phyloP scores from a whole-genome alignment of 2,329 filamentous ascomycete species.

The Colletotrichum sp. region DNA sequence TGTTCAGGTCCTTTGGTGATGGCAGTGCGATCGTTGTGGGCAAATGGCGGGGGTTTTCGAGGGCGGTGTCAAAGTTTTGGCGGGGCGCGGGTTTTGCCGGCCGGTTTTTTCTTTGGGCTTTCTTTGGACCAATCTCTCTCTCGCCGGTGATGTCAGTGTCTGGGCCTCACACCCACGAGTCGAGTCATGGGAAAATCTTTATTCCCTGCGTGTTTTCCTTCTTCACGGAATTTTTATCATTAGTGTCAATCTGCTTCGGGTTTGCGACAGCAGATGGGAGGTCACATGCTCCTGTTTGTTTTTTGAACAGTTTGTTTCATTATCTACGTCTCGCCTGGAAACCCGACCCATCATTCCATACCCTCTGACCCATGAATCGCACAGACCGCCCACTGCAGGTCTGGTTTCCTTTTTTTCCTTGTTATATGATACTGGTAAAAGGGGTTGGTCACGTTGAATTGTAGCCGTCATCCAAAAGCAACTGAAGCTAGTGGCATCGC shows the following conservation, averaged over 20 bases:
- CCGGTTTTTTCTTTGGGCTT: background rate
- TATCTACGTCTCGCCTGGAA: constrained; percentile 2
- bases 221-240: background rate
- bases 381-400: background rate
- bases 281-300: background rate
- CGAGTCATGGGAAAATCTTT: background rate
- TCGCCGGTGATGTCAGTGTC: background rate
- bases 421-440: background rate
- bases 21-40: background rate
- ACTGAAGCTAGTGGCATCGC: background rate
- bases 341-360: background rate
- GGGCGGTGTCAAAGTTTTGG: constrained; percentile 43
- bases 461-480: constrained; percentile 1
- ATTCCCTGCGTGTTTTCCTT: background rate
- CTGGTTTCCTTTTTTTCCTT: background rate
- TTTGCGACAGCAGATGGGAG: background rate
- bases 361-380: background rate
- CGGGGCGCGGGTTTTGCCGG: constrained; percentile 20
- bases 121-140: background rate
- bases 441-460: background rate
- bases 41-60: constrained; percentile 18
- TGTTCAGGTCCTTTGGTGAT: background rate
- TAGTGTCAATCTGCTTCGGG: background rate
- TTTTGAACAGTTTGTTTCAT: background rate
- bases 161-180: background rate